Percentiles rank a stretch among this genome's conserved stretches.
phyloP scores from a whole-genome alignment of 495 filamentous ascomycete species.

The Daldinia caldariorum region DNA sequence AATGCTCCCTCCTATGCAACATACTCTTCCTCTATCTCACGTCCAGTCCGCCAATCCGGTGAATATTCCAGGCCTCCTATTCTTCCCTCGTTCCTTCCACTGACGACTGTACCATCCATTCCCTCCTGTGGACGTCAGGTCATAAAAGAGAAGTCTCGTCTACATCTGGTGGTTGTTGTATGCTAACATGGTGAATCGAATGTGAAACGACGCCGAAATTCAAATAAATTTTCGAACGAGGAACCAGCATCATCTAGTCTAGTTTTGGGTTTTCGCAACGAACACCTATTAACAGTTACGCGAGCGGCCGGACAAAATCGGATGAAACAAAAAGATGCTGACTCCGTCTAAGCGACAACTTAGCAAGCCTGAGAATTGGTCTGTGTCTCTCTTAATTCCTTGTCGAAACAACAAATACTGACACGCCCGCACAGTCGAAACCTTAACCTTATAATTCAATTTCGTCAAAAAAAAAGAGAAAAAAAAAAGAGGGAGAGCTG shows the following conservation, averaged over 20 bases:
- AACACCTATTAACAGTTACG: neutral
- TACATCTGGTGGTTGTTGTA: neutral
- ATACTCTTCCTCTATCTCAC: neutral
- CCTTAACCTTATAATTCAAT: neutral
- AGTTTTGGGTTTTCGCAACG: neutral
- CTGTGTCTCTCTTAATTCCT: neutral
- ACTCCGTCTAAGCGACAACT: neutral
- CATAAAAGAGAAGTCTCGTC: neutral
- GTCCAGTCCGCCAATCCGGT: neutral
- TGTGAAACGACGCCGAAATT: neutral
- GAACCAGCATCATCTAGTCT: neutral
- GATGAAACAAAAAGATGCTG: neutral
- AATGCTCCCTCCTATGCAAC: constrained; percentile 1
- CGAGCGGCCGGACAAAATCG: neutral
- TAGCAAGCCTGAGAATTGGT: neutral
- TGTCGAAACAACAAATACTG: neutral
- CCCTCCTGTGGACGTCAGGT: neutral
- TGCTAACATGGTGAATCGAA: neutral
- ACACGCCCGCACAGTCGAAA: neutral
- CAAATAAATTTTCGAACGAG: neutral
- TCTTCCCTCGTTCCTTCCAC: neutral
- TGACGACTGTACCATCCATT: neutral
- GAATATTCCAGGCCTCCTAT: neutral
- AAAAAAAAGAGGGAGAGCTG: neutral
- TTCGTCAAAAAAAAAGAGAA: neutral